These are phyloP conservation scores for California macrophylla DNA, from an alignment of 441 rosid genomes.

Conservation along the genomic window DNA sequence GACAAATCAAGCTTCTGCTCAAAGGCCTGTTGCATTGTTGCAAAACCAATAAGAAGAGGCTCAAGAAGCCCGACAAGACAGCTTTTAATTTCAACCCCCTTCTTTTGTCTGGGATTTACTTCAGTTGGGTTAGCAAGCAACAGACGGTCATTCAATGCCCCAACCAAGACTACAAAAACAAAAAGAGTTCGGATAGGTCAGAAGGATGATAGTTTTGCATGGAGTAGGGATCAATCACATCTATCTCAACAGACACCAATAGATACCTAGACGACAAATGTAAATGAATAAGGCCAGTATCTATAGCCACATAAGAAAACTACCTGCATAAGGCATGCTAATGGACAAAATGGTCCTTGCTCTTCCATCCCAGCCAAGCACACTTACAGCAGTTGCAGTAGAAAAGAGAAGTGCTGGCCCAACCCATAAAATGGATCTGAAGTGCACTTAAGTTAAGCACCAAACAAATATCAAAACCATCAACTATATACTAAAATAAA, in stretches of 20 bases:
- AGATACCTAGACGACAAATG: background rate
- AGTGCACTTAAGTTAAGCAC: slow-evolving; percentile 61
- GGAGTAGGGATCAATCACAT: slow-evolving; percentile 5
- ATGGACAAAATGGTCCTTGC: slow-evolving; percentile 78
- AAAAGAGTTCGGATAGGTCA: slow-evolving; percentile 17
- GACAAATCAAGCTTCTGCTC: slow-evolving; percentile 90
- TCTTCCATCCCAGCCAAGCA: slow-evolving; percentile 98
- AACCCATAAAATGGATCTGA: slow-evolving; percentile 92
- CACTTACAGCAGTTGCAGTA: slow-evolving; percentile 67
- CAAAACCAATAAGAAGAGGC: slow-evolving; percentile 94
- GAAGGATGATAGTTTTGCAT: slow-evolving; percentile 10
- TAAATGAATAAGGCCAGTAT: background rate
- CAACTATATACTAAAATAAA: background rate
- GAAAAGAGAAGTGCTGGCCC: slow-evolving; percentile 97
- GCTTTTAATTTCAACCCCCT: slow-evolving; percentile 77
- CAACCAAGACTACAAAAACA: slow-evolving; percentile 62
- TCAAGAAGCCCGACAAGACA: slow-evolving; percentile 95
- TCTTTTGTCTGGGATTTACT: slow-evolving; percentile 81
- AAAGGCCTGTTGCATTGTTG: slow-evolving; percentile 91
- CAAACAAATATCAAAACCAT: slow-evolving; percentile 22
- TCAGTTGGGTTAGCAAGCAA: slow-evolving; percentile 85
- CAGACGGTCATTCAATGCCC: slow-evolving; percentile 89
- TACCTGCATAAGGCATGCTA: slow-evolving; percentile 89
- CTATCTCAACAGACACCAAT: background rate
- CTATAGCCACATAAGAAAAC: slow-evolving; percentile 14